Evolutionary conservation across 345 rosid species (phyloP), one percentile per base, ranked within the genome.

Genomic region (Eucalyptus camaldulensis): DNA sequence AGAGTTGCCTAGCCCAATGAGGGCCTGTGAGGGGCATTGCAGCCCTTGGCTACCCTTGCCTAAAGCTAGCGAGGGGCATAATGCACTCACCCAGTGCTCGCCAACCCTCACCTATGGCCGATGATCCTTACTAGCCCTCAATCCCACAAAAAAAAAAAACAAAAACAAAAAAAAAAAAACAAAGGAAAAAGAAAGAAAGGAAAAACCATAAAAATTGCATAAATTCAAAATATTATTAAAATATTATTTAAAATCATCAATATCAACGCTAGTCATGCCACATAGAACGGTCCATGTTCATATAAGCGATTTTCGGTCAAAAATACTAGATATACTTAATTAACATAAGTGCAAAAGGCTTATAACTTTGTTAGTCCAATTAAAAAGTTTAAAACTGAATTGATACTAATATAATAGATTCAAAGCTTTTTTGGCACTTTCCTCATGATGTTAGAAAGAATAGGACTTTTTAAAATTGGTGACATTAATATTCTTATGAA

Each of bases 221-320:
- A 24, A 24, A 56, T 56, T 56, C 6, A 56, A 56, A 56, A 56
- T 2, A 22, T 56, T 56, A 22, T 56, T 56, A 1, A 56, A 22
- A 21, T 22, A 24, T 22, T 56, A 56, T 56, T 24, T 56, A 56
- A 24, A 25, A 56, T 4, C 3, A 56, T 22, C 6, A 24, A 56
- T 6, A 56, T 24, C 6, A 56, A 56, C 0, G 2, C 3, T 3
- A 56, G 25, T 53, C 58, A 53, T 21, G 25, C 25, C 58, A 53
- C 25, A 53, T 53, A 53, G 2, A 53, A 53, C 0, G 0, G 25
- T 21, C 10, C 10, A 53, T 21, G 2, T 53, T 53, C 58, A 19
- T 21, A 53, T 53, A 53, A 53, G 62, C 0, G 1, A 56, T 56
- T 56, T 56, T 9, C 1, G 1, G 29, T 25, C 29, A 56, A 56